Evolutionary conservation across 257 asterid species (phyloP).

Genomic region (Haberlea rhodopensis): DNA sequence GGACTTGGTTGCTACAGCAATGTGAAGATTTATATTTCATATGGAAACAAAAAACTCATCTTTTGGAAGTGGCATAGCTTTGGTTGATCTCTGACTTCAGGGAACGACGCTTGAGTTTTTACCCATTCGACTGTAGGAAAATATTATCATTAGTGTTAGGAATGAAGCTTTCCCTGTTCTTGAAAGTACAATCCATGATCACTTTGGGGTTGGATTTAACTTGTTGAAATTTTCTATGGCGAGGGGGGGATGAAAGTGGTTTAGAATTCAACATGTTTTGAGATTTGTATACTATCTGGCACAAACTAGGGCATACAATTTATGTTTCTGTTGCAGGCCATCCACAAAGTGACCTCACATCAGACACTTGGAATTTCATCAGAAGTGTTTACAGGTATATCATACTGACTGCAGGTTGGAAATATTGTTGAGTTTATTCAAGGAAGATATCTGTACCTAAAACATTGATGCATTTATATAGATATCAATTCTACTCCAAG

Average conservation of each 20-base stretch:
- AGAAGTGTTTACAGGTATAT: slow-evolving; percentile 56
- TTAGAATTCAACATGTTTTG: not conserved
- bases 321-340: slow-evolving; percentile 48
- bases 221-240: slow-evolving; percentile 1
- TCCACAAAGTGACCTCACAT: slow-evolving; percentile 46
- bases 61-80: not conserved
- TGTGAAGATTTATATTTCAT: not conserved
- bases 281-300: not conserved
- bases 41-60: not conserved
- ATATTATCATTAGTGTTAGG: not conserved
- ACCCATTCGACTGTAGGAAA: not conserved
- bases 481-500: slow-evolving; percentile 50
- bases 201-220: not conserved
- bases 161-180: not conserved
- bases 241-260: not conserved
- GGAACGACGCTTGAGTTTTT: too few relatives aligned
- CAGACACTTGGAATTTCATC: slow-evolving; percentile 66
- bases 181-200: not conserved
- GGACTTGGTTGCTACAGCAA: slow-evolving; percentile 15
- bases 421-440: slow-evolving; percentile 9
- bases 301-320: slow-evolving; percentile 7
- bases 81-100: not conserved
- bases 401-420: slow-evolving; percentile 22
- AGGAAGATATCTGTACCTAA: slow-evolving; percentile 8
- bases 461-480: slow-evolving; percentile 33